Evolutionary conservation across 2,329 filamentous ascomycete genomes (phyloP), one percentile per base, ranked within the genome.

Genomic region (Ophiostoma sp.): DNA sequence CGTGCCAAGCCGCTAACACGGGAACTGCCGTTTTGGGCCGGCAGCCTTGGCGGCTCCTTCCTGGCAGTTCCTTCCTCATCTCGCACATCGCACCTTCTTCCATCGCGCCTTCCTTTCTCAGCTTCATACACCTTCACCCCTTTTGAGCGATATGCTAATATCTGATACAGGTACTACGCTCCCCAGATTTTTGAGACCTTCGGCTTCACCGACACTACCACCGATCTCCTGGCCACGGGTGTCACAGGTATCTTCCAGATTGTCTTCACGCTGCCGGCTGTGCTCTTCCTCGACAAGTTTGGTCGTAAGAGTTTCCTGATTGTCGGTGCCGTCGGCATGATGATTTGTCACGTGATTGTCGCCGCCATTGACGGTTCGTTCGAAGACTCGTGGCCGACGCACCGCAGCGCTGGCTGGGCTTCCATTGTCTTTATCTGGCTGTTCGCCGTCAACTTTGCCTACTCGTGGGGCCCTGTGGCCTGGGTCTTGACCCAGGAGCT

Each of bases 321-420:
- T 5, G 74, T 78, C 59, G 77, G 78, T 3, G 76, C 75, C 3
- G 64, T 78, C 28, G 76, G 77, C 42, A 97, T 97, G 93, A 84
- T 95, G 50, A 80, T 95, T 79, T 94, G 92, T 85, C 91, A 97
- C 83, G 94, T 95, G 87, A 85, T 97, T 80, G 92, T 95, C 72
- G 94, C 89, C 78, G 93, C 95, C 78, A 82, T 92, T 57, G 91
- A 91, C 82, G 87, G 90, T 71, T 88, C 87, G 2, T 75, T 59
- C n/a, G 42, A 72, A 12, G 15, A 66, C 31, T 28, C 39, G 48
- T 75, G 74, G 74, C 19, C 52, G 2, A 36, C 52, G 12, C 74
- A 75, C 71, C 11, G 15, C 15, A 39, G 64, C 8, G 69, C 52
- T 7, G 74, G 71, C 22, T 73, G 71, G 74, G 73, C 71, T 2